Evolutionary conservation across 1,139 yeast genomes (phyloP).

Genomic region (Diutina siamensis): DNA sequence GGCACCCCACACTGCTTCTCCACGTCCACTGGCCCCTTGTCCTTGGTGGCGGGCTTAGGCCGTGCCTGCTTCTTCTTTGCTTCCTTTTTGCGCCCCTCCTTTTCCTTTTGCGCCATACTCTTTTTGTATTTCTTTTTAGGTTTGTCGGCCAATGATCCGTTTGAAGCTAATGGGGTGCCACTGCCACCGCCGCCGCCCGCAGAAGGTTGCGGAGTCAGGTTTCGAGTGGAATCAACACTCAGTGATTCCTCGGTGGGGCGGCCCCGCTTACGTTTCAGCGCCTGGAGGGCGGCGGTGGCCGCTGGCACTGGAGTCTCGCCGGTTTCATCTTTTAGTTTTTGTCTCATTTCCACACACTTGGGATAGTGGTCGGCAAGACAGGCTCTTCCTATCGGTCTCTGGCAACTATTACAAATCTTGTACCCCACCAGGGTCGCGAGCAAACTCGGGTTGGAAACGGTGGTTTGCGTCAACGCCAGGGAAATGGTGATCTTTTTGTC

Average conservation of each 20-base stretch:
- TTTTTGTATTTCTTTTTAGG: slow-evolving; percentile 38
- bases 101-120: slow-evolving; percentile 32
- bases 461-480: slow-evolving; percentile 14
- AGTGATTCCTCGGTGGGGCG: slow-evolving; percentile 23
- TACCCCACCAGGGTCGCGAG: slow-evolving; percentile 36
- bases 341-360: slow-evolving; percentile 39
- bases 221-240: slow-evolving; percentile 28
- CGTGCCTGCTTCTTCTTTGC: slow-evolving; percentile 32
- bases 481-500: slow-evolving; percentile 31
- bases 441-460: slow-evolving; percentile 23
- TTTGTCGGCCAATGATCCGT: slow-evolving; percentile 8
- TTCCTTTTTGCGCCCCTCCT: slow-evolving; percentile 20
- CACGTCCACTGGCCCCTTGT: slow-evolving; percentile 81
- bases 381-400: slow-evolving; percentile 47
- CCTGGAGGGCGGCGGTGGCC: slow-evolving; percentile 6
- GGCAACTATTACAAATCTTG: slow-evolving; percentile 55
- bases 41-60: slow-evolving; percentile 43
- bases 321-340: slow-evolving; percentile 19
- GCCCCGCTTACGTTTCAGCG: slow-evolving; percentile 24
- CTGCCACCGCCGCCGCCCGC: too few relatives aligned
- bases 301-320: slow-evolving; percentile 16
- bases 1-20: slow-evolving; percentile 97
- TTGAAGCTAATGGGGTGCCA: slow-evolving; percentile 13
- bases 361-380: slow-evolving; percentile 34
- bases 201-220: slow-evolving; percentile 26